Conservation (phyloP, 352 stramenopile species). For the Phytophthora aleatoria region DNA sequence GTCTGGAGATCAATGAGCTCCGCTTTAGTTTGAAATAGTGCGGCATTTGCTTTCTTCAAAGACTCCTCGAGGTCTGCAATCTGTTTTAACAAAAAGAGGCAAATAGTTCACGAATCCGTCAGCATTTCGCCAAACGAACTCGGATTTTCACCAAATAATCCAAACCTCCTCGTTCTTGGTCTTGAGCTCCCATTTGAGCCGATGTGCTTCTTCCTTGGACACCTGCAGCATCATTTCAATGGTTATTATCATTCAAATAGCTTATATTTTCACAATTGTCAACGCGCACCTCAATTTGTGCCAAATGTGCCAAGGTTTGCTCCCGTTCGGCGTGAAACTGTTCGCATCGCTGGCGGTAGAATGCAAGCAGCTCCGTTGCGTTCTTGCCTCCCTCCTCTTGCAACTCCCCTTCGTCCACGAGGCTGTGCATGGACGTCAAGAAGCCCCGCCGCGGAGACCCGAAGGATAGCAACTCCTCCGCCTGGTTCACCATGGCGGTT, state of each 20-base stretch:
- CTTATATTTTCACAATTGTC: constrained; percentile 7
- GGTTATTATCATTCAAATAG: constrained; percentile 1
- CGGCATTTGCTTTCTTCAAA: constrained; percentile 56
- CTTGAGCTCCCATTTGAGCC: constrained; percentile 75
- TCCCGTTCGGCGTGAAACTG: constrained; percentile 71
- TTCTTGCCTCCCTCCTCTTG: constrained; percentile 22
- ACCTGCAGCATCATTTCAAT: constrained; percentile 38
- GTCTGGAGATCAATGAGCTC: constrained; percentile 66
- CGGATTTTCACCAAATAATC: not conserved
- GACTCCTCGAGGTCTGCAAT: constrained; percentile 62
- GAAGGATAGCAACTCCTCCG: constrained; percentile 60
- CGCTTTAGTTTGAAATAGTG: constrained; percentile 68
- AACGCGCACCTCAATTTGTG: constrained; percentile 53
- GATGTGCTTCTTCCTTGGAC: constrained; percentile 77
- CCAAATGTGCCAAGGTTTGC: constrained; percentile 52
- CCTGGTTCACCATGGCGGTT: constrained; percentile 28
- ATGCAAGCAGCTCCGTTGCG: constrained; percentile 48
- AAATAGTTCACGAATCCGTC: not conserved
- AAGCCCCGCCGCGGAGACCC: constrained; percentile 49
- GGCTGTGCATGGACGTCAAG: constrained; percentile 29
- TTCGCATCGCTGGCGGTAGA: constrained; percentile 69
- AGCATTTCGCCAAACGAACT: not conserved
- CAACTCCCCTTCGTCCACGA: constrained; percentile 11
- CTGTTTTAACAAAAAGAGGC: constrained; percentile 23
- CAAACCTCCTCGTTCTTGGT: constrained; percentile 68